Base-by-base conservation (phyloP, 179 eudicot species). In the Beta lomatogona region DNA sequence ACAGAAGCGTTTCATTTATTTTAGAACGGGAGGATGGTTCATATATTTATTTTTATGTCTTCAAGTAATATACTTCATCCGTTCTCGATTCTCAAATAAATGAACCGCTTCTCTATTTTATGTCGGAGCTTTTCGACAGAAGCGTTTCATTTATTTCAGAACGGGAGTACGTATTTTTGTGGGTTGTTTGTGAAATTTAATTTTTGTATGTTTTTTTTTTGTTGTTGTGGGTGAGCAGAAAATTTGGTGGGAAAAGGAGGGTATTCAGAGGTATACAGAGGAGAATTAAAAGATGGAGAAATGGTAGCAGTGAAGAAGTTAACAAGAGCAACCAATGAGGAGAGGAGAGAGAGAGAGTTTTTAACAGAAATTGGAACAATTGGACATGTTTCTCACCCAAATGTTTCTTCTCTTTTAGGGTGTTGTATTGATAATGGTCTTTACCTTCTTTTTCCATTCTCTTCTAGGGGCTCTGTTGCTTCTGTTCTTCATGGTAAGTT, bases 201-300 rank as follows among this genome's bases (percentile, higher is more conserved):
- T 46, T 44, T 57, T 50, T 41, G 59, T n/a, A 41, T 21, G 15
- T 85, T 15, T 22, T n/a, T 15, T 22, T n/a, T 45, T 50, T 54
- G 63, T 67, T 25, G 31, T 86, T 7, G 52, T 63, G 55, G 53
- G 18, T 79, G 73, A 55, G 75, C 95, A 96, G 99, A 92, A 36
- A 92, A 96, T 81, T 53, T 96, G 89, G 99, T 92, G 31, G 99
- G 99, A 22, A 94, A 82, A 89, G 99, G 98, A 85, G 98, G 99
- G 71, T 87, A 89, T 82, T 97, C 98, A 81, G 96, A 94, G 86
- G 99, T 96, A 0, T 96, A 91, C 87, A 91, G 50, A 81, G 99
- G 99, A 59, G 81, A 84, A 25, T 71, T 96, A 44, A 77, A 80
- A 70, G 81, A 88, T 84, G 96, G 97, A 3, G 81, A 90, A 74